Evolutionary conservation across 352 stramenopile genomes (phyloP).

Genomic region (Pythium plurisporium): DNA sequence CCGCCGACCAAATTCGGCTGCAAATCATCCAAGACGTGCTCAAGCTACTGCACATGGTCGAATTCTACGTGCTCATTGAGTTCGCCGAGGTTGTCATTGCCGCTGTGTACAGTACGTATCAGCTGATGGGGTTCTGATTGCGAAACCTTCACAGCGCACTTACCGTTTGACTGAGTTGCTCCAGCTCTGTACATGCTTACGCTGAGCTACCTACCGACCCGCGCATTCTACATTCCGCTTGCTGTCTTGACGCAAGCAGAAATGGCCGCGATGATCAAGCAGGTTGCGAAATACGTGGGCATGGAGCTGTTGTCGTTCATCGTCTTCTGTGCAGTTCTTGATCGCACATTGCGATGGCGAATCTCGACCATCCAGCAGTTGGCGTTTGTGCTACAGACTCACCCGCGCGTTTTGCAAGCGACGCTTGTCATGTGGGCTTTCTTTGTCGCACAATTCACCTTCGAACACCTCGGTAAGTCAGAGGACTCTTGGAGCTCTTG

Average conservation of each 20-base stretch:
- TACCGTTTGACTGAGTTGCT: neutral
- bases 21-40: slow-evolving; percentile 8
- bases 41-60: slow-evolving; percentile 29
- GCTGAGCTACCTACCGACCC: slow-evolving; percentile 24
- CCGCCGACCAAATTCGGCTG: neutral
- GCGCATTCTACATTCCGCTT: slow-evolving; percentile 26
- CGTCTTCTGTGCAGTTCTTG: neutral
- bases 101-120: neutral
- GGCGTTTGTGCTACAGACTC: neutral
- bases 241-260: slow-evolving; percentile 5
- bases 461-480: slow-evolving; percentile 22
- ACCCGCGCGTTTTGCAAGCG: neutral
- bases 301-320: slow-evolving; percentile 1
- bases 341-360: neutral
- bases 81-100: neutral
- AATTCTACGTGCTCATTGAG: slow-evolving; percentile 27
- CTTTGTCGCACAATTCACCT: slow-evolving; percentile 18
- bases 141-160: too few species aligned
- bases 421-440: slow-evolving; percentile 24
- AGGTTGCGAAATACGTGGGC: neutral
- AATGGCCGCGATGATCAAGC: neutral
- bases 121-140: too few species aligned
- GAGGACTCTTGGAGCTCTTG: too few species aligned
- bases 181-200: slow-evolving; percentile 6
- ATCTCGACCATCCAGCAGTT: neutral